Evolutionary conservation across 139 green algal species (phyloP).

Genomic region (Asterochloris erici): DNA sequence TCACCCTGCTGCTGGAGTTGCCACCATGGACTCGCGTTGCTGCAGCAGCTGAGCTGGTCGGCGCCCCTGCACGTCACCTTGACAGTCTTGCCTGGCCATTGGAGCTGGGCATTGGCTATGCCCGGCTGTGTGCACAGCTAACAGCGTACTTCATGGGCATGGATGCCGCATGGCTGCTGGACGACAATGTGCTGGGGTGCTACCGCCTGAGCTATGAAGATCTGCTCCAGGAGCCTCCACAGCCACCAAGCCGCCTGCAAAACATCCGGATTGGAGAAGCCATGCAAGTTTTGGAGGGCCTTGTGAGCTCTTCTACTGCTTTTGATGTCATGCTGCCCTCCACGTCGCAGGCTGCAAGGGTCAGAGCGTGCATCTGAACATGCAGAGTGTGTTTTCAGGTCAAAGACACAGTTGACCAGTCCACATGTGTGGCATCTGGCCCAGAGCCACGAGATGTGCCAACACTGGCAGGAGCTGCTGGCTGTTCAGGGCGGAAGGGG

Average conservation of each 20-base stretch:
- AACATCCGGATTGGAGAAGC: neutral
- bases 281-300: neutral
- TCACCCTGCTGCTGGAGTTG: slow-evolving; percentile 1
- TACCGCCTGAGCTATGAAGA: neutral
- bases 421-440: too few relatives aligned
- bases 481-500: too few relatives aligned
- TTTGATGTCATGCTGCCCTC: neutral
- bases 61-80: neutral
- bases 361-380: neutral
- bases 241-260: neutral
- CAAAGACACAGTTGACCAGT: neutral
- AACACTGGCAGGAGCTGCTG: too few relatives aligned
- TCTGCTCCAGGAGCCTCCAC: neutral
- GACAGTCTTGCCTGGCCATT: neutral
- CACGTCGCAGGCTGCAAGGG: neutral
- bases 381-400: neutral
- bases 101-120: slow-evolving; percentile 11
- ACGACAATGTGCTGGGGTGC: slow-evolving; percentile 16
- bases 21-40: neutral
- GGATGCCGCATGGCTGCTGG: slow-evolving; percentile 5
- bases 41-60: neutral
- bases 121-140: neutral
- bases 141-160: slow-evolving; percentile 4
- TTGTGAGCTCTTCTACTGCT: neutral
- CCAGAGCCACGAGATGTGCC: too few relatives aligned